Conservation (phyloP, 306 rosid species). For the Casuarina equisetifolia region DNA sequence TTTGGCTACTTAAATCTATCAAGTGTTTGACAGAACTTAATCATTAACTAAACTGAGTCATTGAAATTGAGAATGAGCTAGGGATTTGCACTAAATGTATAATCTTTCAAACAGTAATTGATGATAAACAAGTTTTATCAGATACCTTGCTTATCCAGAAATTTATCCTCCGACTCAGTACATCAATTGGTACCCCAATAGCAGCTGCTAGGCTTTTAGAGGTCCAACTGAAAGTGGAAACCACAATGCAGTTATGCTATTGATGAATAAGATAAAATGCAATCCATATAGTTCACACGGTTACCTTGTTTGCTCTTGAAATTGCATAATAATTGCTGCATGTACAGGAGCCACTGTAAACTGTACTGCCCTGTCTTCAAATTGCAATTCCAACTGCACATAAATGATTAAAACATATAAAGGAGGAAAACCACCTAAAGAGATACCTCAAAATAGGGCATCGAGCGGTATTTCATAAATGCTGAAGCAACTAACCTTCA, state of each 20-base stretch:
- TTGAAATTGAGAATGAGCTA: not conserved
- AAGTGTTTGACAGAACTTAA: not conserved
- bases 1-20: conserved; percentile 10
- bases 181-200: conserved; percentile 72
- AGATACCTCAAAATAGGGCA: not conserved
- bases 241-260: conserved; percentile 9
- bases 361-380: conserved; percentile 78
- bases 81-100: not conserved
- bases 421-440: not conserved
- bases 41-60: not conserved
- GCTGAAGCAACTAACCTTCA: conserved; percentile 60
- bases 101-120: not conserved
- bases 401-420: not conserved
- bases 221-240: conserved; percentile 69
- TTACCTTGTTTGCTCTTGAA: conserved; percentile 78
- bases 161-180: conserved; percentile 68
- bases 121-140: conserved; percentile 1
- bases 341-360: conserved; percentile 82
- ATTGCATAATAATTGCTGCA: conserved; percentile 82
- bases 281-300: conserved; percentile 12
- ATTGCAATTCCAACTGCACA: conserved; percentile 83
- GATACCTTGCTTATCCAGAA: conserved; percentile 91
- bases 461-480: not conserved
- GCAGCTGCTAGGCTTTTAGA: conserved; percentile 73
- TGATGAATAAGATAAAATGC: conserved; percentile 11